A percentile compares a stretch with the other conserved stretches of the same genome.
phyloP scores from a whole-genome alignment of 192 early-diverging fungal species.

The Backusella tuberculispora region DNA sequence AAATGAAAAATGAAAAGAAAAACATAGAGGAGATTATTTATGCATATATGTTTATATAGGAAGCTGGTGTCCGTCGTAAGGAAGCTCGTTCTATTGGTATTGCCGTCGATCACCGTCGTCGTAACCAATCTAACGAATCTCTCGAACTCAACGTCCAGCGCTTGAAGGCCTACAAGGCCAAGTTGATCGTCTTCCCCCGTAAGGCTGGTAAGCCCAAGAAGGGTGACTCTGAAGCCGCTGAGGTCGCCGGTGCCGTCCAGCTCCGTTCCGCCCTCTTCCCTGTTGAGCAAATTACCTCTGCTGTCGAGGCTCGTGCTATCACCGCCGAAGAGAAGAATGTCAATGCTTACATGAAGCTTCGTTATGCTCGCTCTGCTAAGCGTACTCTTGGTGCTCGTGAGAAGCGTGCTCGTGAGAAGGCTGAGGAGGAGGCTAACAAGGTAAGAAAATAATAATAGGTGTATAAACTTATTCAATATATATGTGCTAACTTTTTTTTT shows the following conservation, averaged over 20 bases:
- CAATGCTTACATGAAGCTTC: constrained; percentile 73
- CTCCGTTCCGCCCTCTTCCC: constrained; percentile 70
- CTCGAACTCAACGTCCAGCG: constrained; percentile 92
- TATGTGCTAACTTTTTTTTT: constrained; percentile 3
- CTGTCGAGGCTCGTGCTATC: constrained; percentile 58
- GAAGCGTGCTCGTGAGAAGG: constrained; percentile 77
- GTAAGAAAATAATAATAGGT: constrained; percentile 48
- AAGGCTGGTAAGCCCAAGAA: constrained; percentile 91
- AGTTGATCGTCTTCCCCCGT: constrained; percentile 96
- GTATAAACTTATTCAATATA: neutral
- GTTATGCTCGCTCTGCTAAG: constrained; percentile 78
- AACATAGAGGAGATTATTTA: neutral
- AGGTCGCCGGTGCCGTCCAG: constrained; percentile 65
- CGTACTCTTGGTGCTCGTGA: constrained; percentile 80
- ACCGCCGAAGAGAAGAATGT: constrained; percentile 57
- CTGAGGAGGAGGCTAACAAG: constrained; percentile 81
- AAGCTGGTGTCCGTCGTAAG: constrained; percentile 91
- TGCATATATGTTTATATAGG: constrained; percentile 48
- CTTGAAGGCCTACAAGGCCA: constrained; percentile 92
- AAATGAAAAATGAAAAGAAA: no score
- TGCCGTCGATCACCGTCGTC: constrained; percentile 95
- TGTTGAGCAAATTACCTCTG: constrained; percentile 59
- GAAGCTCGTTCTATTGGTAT: constrained; percentile 95
- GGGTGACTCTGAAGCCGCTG: constrained; percentile 64
- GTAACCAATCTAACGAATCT: constrained; percentile 95